These are phyloP conservation scores for Erucastrum elatum DNA, from an alignment of 345 rosid species.

Conservation along the genomic window DNA sequence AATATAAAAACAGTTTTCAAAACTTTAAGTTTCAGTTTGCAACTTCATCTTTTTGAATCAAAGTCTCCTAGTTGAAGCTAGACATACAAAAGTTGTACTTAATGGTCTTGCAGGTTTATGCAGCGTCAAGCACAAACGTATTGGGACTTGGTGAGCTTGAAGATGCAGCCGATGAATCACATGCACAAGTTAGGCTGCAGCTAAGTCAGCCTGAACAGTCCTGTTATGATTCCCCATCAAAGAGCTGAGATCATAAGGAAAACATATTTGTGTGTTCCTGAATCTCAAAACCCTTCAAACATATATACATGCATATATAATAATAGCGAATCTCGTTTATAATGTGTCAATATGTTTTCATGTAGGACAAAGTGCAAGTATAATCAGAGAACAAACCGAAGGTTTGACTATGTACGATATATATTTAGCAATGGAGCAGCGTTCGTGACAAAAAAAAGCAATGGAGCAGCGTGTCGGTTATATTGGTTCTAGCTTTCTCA, in stretches of 20 bases:
- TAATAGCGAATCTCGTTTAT: not conserved
- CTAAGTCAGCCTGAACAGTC: slow-evolving; percentile 48
- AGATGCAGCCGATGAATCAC: slow-evolving; percentile 35
- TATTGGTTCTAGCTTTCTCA: not conserved
- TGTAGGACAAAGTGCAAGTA: slow-evolving; percentile 4
- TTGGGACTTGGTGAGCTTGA: slow-evolving; percentile 30
- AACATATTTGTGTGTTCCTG: slow-evolving; percentile 19
- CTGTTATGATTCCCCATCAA: slow-evolving; percentile 17
- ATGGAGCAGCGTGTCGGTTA: not conserved
- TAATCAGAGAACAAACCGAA: slow-evolving; percentile 3
- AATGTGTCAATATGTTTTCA: not conserved
- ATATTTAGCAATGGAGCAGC: not conserved
- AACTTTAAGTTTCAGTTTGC: not conserved
- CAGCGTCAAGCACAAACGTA: slow-evolving; percentile 34
- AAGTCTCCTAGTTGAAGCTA: not conserved
- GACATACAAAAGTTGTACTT: not conserved
- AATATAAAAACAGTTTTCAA: slow-evolving; percentile 6
- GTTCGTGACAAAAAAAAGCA: not conserved
- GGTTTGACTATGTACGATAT: slow-evolving; percentile 16
- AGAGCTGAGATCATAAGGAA: slow-evolving; percentile 16
- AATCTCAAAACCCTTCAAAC: slow-evolving; percentile 1
- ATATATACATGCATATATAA: not conserved
- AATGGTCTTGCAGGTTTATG: slow-evolving; percentile 50
- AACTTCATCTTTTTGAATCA: not conserved
- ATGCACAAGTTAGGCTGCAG: slow-evolving; percentile 46